A percentile compares a stretch with the other conserved stretches of the same genome.
These are phyloP conservation scores for Phytophthora pluvialis DNA, from an alignment of 352 stramenopile genomes.

Conservation along the genomic window DNA sequence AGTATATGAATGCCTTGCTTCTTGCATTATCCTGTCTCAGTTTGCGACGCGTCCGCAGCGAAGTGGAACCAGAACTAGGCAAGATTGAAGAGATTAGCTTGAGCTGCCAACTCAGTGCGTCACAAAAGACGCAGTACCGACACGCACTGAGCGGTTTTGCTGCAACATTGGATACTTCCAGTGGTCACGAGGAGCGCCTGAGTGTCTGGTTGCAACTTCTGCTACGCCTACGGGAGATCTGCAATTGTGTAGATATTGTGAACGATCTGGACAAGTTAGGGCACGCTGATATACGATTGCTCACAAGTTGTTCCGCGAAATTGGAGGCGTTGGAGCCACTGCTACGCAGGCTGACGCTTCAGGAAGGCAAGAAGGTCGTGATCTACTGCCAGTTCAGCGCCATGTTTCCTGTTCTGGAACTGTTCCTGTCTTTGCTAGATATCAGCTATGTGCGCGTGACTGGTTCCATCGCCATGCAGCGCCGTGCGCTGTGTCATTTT, in stretches of 20 bases:
- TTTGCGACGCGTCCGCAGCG: constrained; percentile 70
- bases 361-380: constrained; percentile 75
- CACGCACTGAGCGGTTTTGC: constrained; percentile 65
- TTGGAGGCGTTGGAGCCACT: constrained; percentile 60
- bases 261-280: constrained; percentile 81
- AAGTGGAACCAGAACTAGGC: constrained; percentile 79
- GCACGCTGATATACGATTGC: constrained; percentile 65
- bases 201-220: constrained; percentile 71
- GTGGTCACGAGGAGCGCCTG: constrained; percentile 58
- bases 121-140: constrained; percentile 74
- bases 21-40: constrained; percentile 67
- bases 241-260: constrained; percentile 83
- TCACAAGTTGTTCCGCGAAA: constrained; percentile 71
- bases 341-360: constrained; percentile 54
- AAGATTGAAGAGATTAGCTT: constrained; percentile 87
- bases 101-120: constrained; percentile 57
- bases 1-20: constrained; percentile 51
- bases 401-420: constrained; percentile 78
- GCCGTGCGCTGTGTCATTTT: constrained; percentile 76
- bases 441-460: constrained; percentile 73
- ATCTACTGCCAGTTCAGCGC: constrained; percentile 80
- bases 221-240: constrained; percentile 70
- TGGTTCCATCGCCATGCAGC: constrained; percentile 57
- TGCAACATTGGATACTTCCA: constrained; percentile 41
- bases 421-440: constrained; percentile 69